Evolutionary conservation across 164 flowering plant species (phyloP), one percentile per base, ranked within the genome.

Genomic region (Saururus chinensis): DNA sequence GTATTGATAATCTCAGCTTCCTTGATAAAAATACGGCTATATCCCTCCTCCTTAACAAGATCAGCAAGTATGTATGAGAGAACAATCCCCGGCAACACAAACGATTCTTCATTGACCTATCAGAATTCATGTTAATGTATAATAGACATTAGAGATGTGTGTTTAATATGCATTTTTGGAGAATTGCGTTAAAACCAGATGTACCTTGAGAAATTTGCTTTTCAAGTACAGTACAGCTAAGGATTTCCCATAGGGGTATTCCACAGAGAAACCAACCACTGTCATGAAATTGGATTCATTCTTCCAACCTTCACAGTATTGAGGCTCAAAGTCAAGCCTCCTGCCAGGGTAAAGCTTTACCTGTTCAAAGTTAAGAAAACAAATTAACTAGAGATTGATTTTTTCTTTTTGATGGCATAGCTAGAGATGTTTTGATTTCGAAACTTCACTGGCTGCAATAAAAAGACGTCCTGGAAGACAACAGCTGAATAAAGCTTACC

Each of bases 241-340:
- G n/a, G 96, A 87, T 66, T 75, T 79, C 11, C 96, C 98, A 70
- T 89, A 88, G 53, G 98, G 98, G 63, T 79, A n/a, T 62, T 81
- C 82, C 19, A 76, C 57, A 55, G 96, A 84, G 70, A 87, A 89
- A 68, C 80, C 86, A 40, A 86, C 86, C 4, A 78, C 85, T 51
- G 98, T 87, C 59, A 87, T 63, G 67, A 86, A 86, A 68, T 86
- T 79, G 0, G 59, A 61, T 52, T 84, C 93, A 54, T 20, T 63
- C 68, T 73, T 80, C 30, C 68, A 77, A 63, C 64, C 78, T 68
- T 61, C 74, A 62, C 76, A 78, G 53, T 68, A 72, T 66, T 65
- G 79, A 37, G 66, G 70, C 71, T 89, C 92, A 75, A 74, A 92
- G 9, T 88, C 96, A 72, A 89, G 77, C 77, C 77, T 88, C 73